Evolutionary conservation across 345 rosid genomes (phyloP).

Genomic region (Citrus reticulata): DNA sequence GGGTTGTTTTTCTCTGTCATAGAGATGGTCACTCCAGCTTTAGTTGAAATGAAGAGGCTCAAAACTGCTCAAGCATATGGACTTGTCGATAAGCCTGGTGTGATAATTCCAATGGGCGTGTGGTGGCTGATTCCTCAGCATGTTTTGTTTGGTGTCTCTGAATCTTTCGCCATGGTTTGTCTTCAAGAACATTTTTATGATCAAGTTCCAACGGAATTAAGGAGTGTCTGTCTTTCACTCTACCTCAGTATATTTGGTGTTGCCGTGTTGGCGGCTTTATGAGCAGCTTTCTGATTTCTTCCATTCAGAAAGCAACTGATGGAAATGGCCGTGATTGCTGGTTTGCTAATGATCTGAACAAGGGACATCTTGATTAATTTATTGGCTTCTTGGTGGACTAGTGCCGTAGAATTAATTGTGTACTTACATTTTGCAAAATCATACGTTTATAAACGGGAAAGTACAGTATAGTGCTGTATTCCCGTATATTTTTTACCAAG

Average conservation of each 20-base stretch:
- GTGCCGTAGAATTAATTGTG: constrained; percentile 29
- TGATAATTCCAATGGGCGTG: constrained; percentile 49
- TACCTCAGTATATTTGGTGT: constrained; percentile 57
- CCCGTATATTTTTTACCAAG: no score
- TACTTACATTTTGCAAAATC: constrained; percentile 44
- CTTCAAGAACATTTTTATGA: constrained; percentile 65
- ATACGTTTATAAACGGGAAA: constrained; percentile 26
- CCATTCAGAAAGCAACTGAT: constrained; percentile 38
- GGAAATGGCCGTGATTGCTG: constrained; percentile 40
- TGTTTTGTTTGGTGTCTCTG: constrained; percentile 42
- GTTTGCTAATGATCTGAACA: constrained; percentile 50
- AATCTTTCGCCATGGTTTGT: constrained; percentile 57
- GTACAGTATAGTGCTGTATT: no score
- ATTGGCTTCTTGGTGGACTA: constrained; percentile 47
- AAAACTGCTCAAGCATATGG: constrained; percentile 35
- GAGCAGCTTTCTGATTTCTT: constrained; percentile 52
- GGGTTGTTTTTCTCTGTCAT: constrained; percentile 45
- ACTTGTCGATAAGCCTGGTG: constrained; percentile 36
- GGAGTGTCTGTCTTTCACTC: constrained; percentile 55
- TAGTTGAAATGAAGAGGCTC: constrained; percentile 51
- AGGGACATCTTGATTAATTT: constrained; percentile 59
- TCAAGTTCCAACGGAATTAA: constrained; percentile 51
- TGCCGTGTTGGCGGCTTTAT: constrained; percentile 51
- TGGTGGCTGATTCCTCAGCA: constrained; percentile 70
- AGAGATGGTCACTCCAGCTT: constrained; percentile 42